These are phyloP conservation scores for Pterulicium gracile DNA, from an alignment of 1,284 basidiomycete genomes.

Conservation along the genomic window DNA sequence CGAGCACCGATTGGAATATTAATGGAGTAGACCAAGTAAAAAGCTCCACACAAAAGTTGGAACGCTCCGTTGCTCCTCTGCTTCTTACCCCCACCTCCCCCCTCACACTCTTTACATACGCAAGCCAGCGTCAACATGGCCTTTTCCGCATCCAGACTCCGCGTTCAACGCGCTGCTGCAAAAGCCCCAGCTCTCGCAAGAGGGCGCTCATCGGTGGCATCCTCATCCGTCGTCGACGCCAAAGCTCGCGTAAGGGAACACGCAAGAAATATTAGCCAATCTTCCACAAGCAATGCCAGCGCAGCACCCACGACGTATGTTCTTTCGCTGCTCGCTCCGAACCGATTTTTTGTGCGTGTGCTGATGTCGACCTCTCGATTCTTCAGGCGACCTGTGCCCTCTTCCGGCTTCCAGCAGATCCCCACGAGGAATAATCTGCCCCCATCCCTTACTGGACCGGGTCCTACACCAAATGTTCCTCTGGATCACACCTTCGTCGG, in stretches of 20 bases:
- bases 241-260: slow-evolving; percentile 66
- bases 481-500: slow-evolving; percentile 83
- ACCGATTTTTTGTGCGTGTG: slow-evolving; percentile 6
- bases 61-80: neutral
- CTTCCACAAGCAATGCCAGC: slow-evolving; percentile 43
- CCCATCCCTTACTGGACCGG: slow-evolving; percentile 31
- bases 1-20: too few species aligned
- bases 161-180: slow-evolving; percentile 34
- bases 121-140: slow-evolving; percentile 13
- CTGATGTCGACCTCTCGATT: slow-evolving; percentile 5
- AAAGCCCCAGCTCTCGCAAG: slow-evolving; percentile 25
- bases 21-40: neutral
- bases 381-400: slow-evolving; percentile 51
- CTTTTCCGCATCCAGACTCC: slow-evolving; percentile 23
- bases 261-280: slow-evolving; percentile 55
- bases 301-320: slow-evolving; percentile 29
- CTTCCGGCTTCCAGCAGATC: slow-evolving; percentile 58
- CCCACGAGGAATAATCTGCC: slow-evolving; percentile 41
- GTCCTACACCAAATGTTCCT: slow-evolving; percentile 34
- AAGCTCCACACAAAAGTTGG: neutral
- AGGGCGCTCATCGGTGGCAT: slow-evolving; percentile 26
- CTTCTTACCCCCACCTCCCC: neutral
- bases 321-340: neutral
- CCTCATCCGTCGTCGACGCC: slow-evolving; percentile 49
- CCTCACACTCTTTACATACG: neutral